phyloP scores from a whole-genome alignment of 108 stramenopile species.

The Nitzschia sp. region DNA sequence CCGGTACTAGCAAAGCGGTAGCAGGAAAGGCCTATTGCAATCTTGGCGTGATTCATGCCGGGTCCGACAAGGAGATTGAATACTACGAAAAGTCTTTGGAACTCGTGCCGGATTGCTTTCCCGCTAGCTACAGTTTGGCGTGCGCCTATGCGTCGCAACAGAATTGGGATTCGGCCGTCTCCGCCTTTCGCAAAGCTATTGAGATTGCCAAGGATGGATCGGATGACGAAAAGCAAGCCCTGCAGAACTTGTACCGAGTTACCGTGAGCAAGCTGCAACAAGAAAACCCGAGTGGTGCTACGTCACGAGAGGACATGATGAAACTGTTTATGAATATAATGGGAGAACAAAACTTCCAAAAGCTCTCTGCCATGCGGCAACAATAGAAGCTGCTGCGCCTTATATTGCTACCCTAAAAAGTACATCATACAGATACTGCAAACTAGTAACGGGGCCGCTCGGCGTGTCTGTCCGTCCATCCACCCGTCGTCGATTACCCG shows the following conservation, averaged over 20 bases:
- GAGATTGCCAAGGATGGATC: constrained; percentile 11
- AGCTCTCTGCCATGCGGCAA: constrained; percentile 27
- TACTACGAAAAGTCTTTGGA: constrained; percentile 44
- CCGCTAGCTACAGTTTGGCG: constrained; percentile 41
- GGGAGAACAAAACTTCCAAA: constrained; percentile 42
- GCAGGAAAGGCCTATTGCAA: constrained; percentile 45
- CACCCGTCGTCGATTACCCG: too few relatives aligned
- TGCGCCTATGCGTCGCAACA: constrained; percentile 38
- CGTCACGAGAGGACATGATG: constrained; percentile 40
- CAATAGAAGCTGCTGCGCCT: not conserved
- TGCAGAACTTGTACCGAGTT: constrained; percentile 43
- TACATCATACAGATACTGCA: too few relatives aligned
- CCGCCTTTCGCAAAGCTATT: constrained; percentile 32
- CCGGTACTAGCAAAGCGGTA: constrained; percentile 28
- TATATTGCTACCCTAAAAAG: too few relatives aligned
- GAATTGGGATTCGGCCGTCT: constrained; percentile 36
- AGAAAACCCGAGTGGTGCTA: constrained; percentile 2
- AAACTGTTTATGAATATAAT: constrained; percentile 31
- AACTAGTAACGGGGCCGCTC: too few relatives aligned
- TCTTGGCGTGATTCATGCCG: constrained; percentile 44
- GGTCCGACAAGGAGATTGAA: constrained; percentile 35
- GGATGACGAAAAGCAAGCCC: constrained; percentile 22
- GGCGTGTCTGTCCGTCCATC: too few relatives aligned
- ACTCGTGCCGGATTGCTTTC: constrained; percentile 24
- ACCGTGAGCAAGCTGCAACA: constrained; percentile 19